These are phyloP conservation scores for Metschnikowia cubensis DNA, from an alignment of 805 yeast genomes.

Conservation along the genomic window DNA sequence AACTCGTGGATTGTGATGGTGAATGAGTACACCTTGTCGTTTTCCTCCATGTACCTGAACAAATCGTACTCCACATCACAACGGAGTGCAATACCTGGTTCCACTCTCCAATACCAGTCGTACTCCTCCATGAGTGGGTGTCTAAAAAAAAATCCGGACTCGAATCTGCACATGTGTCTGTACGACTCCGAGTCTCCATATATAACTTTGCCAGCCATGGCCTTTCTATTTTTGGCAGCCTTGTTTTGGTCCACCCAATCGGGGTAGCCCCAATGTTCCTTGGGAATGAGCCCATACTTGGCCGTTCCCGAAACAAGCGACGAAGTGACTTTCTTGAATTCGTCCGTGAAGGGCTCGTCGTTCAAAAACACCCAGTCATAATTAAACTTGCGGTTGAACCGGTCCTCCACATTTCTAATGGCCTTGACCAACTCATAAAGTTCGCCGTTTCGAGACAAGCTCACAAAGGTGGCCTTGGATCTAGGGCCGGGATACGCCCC, in stretches of 20 bases:
- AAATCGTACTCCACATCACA: constrained; percentile 89
- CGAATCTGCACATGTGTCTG: constrained; percentile 91
- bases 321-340: constrained; percentile 65
- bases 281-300: constrained; percentile 75
- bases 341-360: constrained; percentile 79
- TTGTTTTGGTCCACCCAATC: constrained; percentile 72
- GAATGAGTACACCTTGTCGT: constrained; percentile 80
- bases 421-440: constrained; percentile 57
- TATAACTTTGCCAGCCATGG: constrained; percentile 55
- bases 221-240: constrained; percentile 60
- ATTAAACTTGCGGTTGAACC: constrained; percentile 75
- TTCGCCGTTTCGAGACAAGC: constrained; percentile 76
- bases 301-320: constrained; percentile 73
- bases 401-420: constrained; percentile 77
- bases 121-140: constrained; percentile 72
- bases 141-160: constrained; percentile 84
- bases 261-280: constrained; percentile 85
- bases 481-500: constrained; percentile 10
- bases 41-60: constrained; percentile 71
- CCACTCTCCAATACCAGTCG: constrained; percentile 94
- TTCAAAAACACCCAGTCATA: constrained; percentile 96
- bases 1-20: constrained; percentile 82
- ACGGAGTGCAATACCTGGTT: constrained; percentile 74
- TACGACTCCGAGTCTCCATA: constrained; percentile 75
- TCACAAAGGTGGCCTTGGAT: constrained; percentile 42